Base-by-base conservation (phyloP, 495 filamentous ascomycete species). In the Aspergillus diversus region DNA sequence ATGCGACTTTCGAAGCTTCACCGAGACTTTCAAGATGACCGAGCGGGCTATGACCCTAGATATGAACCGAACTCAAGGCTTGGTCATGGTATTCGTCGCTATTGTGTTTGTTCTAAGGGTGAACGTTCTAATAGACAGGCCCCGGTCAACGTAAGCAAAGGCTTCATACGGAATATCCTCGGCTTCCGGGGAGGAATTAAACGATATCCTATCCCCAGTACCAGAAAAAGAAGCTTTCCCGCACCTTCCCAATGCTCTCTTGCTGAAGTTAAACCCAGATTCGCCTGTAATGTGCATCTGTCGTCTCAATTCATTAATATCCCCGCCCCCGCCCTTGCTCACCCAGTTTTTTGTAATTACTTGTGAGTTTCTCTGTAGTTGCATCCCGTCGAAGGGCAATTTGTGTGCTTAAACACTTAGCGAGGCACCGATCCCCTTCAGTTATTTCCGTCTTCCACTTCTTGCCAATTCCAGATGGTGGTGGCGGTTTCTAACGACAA, bases 261-360 rank as follows among this genome's bases (percentile, higher is more conserved):
- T 50, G 47, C 47, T 27, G 11, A 50, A 50, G 47, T 17, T 50
- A 50, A 50, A 17, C 27, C 47, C 47, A 50, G 47, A 50, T 43
- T 50, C 4, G 47, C 11, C 47, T 9, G 27, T 43, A 11, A 43
- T n/a, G 4, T 12, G 39, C 39, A 27, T 27, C 21, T 27, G 21
- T 27, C 21, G 21, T 27, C 21, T 27, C 21, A 27, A 43, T 12
- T 43, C 39, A 43, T 43, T 5, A 12, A 43, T 43, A 43, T 7
- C 39, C 39, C n/a, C 39, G 21, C n/a, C 47, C 47, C 47, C 47
- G 5, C 47, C 16, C 21, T 27, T 50, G 4, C 16, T 17, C 27
- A 21, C 6, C 6, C 21, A 8, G 11, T 50, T 9, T 9, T n/a
- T 50, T 31, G 27, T 50, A 50, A 16, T 11, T 31, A 7, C 47